Conservation (phyloP, 257 asterid genomes). For the Nyctanthes arbortristis region DNA sequence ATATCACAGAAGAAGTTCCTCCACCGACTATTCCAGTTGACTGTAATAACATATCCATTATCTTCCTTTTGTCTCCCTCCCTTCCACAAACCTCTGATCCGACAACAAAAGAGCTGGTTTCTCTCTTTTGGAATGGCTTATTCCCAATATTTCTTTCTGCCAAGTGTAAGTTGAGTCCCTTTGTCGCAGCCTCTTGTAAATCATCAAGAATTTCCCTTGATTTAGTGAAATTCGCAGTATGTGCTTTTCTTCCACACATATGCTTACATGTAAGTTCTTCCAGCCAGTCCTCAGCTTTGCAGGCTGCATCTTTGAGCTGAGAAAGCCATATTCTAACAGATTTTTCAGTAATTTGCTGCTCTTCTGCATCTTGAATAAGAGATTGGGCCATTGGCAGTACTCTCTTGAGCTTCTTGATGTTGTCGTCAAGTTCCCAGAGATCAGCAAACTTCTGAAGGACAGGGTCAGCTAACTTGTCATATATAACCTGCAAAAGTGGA, state of each 20-base stretch:
- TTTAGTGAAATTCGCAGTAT: slow-evolving; percentile 11
- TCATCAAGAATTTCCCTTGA: slow-evolving; percentile 13
- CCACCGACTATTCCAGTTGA: slow-evolving; percentile 8
- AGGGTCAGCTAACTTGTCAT: slow-evolving; percentile 28
- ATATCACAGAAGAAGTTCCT: not conserved
- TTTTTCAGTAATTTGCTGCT: slow-evolving; percentile 17
- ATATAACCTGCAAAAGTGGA: slow-evolving; percentile 28
- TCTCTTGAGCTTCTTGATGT: slow-evolving; percentile 9
- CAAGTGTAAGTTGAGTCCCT: slow-evolving; percentile 20
- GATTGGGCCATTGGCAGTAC: slow-evolving; percentile 22
- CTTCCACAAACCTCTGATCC: slow-evolving; percentile 25
- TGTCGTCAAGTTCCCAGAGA: slow-evolving; percentile 14
- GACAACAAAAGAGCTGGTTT: slow-evolving; percentile 26
- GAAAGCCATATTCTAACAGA: slow-evolving; percentile 21
- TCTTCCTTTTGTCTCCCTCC: slow-evolving; percentile 21
- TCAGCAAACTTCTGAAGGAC: slow-evolving; percentile 13
- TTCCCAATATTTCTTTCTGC: slow-evolving; percentile 4
- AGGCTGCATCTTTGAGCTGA: slow-evolving; percentile 20
- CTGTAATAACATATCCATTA: slow-evolving; percentile 2
- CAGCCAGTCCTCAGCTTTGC: slow-evolving; percentile 21
- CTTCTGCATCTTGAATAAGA: slow-evolving; percentile 25
- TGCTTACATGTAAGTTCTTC: slow-evolving; percentile 14
- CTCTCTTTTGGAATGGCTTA: slow-evolving; percentile 12
- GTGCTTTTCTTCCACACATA: not conserved
- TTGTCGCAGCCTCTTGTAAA: slow-evolving; percentile 7